Percentiles rank a stretch among this genome's conserved stretches.
These are phyloP conservation scores for Podospora australis DNA, from an alignment of 495 filamentous ascomycete species.

Conservation along the genomic window DNA sequence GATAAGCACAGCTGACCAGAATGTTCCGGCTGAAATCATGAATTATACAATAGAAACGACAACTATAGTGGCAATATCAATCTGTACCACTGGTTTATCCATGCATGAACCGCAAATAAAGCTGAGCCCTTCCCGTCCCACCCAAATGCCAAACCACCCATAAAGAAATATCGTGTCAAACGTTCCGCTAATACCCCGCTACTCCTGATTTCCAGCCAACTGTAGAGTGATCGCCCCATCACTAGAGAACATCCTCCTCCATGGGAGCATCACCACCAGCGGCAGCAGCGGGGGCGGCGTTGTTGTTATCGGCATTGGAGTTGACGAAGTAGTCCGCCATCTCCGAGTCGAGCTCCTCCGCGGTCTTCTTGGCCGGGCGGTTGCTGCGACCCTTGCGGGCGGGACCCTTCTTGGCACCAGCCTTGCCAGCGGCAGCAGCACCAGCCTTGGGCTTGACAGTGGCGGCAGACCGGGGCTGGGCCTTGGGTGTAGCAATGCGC, in stretches of 20 bases:
- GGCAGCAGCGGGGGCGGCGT: slow-evolving; percentile 32
- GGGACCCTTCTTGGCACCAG: slow-evolving; percentile 44
- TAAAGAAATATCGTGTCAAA: slow-evolving; percentile 9
- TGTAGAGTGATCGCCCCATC: too few relatives aligned
- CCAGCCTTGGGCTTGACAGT: slow-evolving; percentile 50
- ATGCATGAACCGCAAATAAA: slow-evolving; percentile 11
- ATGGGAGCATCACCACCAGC: slow-evolving; percentile 40
- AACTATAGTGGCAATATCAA: slow-evolving; percentile 11
- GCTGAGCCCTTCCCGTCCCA: slow-evolving; percentile 9
- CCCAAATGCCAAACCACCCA: slow-evolving; percentile 14
- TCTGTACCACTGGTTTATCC: slow-evolving; percentile 22
- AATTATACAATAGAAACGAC: slow-evolving; percentile 17
- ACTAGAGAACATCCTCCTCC: slow-evolving; percentile 44
- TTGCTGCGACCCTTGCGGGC: slow-evolving; percentile 49
- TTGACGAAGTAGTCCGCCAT: slow-evolving; percentile 83
- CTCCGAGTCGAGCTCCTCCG: slow-evolving; percentile 86
- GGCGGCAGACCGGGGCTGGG: slow-evolving; percentile 79
- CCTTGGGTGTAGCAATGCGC: slow-evolving; percentile 73
- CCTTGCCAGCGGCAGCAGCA: slow-evolving; percentile 30
- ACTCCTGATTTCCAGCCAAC: not conserved
- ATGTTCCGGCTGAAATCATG: too few relatives aligned
- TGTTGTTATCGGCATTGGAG: slow-evolving; percentile 35
- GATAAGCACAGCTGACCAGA: too few relatives aligned
- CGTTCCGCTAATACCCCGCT: slow-evolving; percentile 1
- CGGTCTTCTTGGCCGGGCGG: slow-evolving; percentile 80